Base-by-base conservation (phyloP, 495 filamentous ascomycete genomes). In the Stereocaulon alpinum region DNA sequence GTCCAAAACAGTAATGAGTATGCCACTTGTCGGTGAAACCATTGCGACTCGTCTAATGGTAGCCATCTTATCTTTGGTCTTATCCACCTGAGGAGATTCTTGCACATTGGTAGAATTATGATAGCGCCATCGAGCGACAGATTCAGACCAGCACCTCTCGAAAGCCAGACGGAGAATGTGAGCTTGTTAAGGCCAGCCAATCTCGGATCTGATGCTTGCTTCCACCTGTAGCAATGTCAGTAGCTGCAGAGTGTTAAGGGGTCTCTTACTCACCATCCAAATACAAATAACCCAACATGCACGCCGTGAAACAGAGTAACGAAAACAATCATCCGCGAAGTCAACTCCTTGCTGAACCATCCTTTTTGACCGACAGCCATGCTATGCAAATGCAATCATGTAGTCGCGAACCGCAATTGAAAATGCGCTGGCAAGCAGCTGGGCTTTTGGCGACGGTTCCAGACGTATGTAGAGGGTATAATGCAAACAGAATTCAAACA, bases 21-120 rank as follows among this genome's bases (percentile, higher is more conserved):
- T 2, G 94, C 92, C 18, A 95, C 83, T 71, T 99, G 93, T 40
- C 94, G 81, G 77, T 99, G 93, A 68, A 97, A 95, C 90, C 90
- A 99, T 65, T 89, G 82, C 29, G 87, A 89, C 72, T 99, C 93
- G 67, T 99, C 93, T 12, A 99, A 79, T 9, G 94, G 92, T 15
- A 97, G 69, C 76, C 86, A 95, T 69, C 82, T 77, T 62, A 96
- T 74, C 78, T 93, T 94, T 17, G 93, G 93, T 64, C 93, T 82
- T 55, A 97, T 70, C 66, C 80, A 85, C 68, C 87, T 79, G 51
- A 99, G 76, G 24, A 96, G 71, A 64, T 90, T 99, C 62, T 93
- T 78, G 77, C 94, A 97, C 81, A 97, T 95, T 10, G 93, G 93
- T 56, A 97, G 74, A 30, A 97, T 68, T 67, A 99, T 96, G 62